These are phyloP conservation scores for Lachnellula suecica DNA, from an alignment of 2,329 filamentous ascomycete genomes.

Conservation along the genomic window DNA sequence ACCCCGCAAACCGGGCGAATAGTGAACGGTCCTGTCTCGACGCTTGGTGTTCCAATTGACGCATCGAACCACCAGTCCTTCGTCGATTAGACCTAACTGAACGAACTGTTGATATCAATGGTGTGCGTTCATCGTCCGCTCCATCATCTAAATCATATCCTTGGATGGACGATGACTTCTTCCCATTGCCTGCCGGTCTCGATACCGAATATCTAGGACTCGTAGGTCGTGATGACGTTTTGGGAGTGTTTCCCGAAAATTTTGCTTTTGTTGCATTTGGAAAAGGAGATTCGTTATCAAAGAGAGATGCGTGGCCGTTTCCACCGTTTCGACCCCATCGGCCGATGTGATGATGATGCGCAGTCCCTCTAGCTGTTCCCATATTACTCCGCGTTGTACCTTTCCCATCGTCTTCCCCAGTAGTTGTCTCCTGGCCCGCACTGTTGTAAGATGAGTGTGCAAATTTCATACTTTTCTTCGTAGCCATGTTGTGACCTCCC, in stretches of 20 bases:
- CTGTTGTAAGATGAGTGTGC: constrained; percentile 71
- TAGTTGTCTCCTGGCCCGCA: constrained; percentile 46
- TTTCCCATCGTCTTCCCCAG: constrained; percentile 67
- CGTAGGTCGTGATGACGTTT: constrained; percentile 64
- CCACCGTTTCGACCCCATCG: constrained; percentile 71
- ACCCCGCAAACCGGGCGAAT: constrained; percentile 77
- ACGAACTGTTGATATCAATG: constrained; percentile 66
- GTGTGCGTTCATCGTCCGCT: constrained; percentile 85
- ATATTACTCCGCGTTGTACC: constrained; percentile 59
- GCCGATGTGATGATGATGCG: constrained; percentile 77
- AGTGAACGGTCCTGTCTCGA: constrained; percentile 63
- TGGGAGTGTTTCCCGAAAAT: constrained; percentile 54
- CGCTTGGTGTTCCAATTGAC: constrained; percentile 73
- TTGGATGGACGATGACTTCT: constrained; percentile 61
- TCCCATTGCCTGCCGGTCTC: constrained; percentile 42
- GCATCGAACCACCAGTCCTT: constrained; percentile 54
- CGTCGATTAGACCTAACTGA: constrained; percentile 60
- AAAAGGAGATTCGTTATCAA: constrained; percentile 78
- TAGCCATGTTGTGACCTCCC: constrained; percentile 58
- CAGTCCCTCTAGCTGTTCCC: constrained; percentile 64
- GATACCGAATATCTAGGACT: constrained; percentile 62
- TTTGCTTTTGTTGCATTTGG: constrained; percentile 65
- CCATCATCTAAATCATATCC: constrained; percentile 81
- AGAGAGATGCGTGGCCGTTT: constrained; percentile 68
- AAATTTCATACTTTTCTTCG: constrained; percentile 97